Evolutionary conservation across 768 basidiomycete species (phyloP), one percentile per base, ranked within the genome.

Genomic region (Agrocybe praecox): DNA sequence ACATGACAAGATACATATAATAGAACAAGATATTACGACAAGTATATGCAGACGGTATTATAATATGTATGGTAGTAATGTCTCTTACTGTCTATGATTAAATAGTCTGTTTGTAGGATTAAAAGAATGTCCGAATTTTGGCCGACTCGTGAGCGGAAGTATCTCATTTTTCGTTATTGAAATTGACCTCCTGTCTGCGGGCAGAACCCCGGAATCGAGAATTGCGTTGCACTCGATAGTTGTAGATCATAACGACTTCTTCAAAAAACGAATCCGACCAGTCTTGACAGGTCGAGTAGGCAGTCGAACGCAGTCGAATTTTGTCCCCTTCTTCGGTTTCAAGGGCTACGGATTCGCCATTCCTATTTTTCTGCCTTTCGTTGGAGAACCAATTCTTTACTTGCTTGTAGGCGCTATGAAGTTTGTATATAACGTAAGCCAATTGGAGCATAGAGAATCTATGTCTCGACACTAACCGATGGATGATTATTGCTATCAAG

Each of bases 331-430:
- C 74, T 58, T 70, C 74, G 26, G 73, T 72, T 50, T 69, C 68
- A 22, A 66, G 68, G 59, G 66, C 71, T 29, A 77, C 69, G 53
- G 76, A 75, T 59, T 79, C 75, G 55, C 79, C 74, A 44, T 57
- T 62, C 55, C 70, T 72, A 46, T 73, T 72, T 58, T 78, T 78
- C 62, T 78, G 85, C 43, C 85, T 77, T 69, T 85, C 79, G 67
- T 87, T 87, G 5, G 83, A 84, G 57, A 87, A 87, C 85, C 85
- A 87, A 60, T 85, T 85, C 70, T 83, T 85, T 53, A 86, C 79
- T 68, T 85, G 84, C 62, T 79, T 80, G 63, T 82, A 83, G 47
- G 83, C 78, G 60, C 83, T 84, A 65, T 47, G 49, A 36, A 36
- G 21, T 55, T 50, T 48, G 26, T 42, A 47, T 43, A 34, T 46